phyloP scores from a whole-genome alignment of 1,284 basidiomycete species.

The Ganoderma resinaceum region DNA sequence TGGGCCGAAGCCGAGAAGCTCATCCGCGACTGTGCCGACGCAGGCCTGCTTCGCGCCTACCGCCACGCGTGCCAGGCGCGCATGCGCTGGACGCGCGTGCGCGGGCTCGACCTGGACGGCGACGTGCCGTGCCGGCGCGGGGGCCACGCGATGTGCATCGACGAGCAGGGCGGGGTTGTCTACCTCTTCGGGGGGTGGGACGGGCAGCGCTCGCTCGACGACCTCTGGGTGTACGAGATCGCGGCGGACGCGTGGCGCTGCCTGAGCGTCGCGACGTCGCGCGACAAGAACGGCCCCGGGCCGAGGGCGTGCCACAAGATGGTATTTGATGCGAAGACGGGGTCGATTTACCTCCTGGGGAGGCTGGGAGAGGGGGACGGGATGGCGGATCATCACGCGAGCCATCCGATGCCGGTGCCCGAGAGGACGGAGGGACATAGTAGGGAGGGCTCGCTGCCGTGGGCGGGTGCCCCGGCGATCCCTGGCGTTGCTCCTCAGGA shows the following conservation, averaged over 20 bases:
- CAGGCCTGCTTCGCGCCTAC: constrained; percentile 65
- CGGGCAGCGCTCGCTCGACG: constrained; percentile 74
- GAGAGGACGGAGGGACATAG: constrained; percentile 7
- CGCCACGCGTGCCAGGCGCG: constrained; percentile 62
- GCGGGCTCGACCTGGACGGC: constrained; percentile 64
- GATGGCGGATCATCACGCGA: constrained; percentile 21
- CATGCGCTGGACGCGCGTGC: constrained; percentile 63
- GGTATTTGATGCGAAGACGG: constrained; percentile 76
- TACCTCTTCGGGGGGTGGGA: constrained; percentile 88
- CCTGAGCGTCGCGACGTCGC: constrained; percentile 62
- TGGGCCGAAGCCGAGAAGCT: constrained; percentile 67
- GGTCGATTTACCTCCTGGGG: constrained; percentile 77
- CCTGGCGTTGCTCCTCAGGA: constrained; percentile 1
- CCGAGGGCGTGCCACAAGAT: constrained; percentile 85
- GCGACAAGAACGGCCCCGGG: constrained; percentile 70
- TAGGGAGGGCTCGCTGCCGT: constrained; percentile 8
- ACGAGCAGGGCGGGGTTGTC: constrained; percentile 65
- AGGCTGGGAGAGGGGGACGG: constrained; percentile 58
- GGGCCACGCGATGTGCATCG: constrained; percentile 86
- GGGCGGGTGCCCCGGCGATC: background rate
- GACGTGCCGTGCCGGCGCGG: constrained; percentile 71
- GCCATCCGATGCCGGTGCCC: background rate
- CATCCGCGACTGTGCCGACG: constrained; percentile 55
- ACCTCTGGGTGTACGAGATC: constrained; percentile 83
- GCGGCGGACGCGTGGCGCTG: constrained; percentile 68